These are phyloP conservation scores for Elsinoe fawcettii DNA, from an alignment of 2,329 filamentous ascomycete species.

Conservation along the genomic window DNA sequence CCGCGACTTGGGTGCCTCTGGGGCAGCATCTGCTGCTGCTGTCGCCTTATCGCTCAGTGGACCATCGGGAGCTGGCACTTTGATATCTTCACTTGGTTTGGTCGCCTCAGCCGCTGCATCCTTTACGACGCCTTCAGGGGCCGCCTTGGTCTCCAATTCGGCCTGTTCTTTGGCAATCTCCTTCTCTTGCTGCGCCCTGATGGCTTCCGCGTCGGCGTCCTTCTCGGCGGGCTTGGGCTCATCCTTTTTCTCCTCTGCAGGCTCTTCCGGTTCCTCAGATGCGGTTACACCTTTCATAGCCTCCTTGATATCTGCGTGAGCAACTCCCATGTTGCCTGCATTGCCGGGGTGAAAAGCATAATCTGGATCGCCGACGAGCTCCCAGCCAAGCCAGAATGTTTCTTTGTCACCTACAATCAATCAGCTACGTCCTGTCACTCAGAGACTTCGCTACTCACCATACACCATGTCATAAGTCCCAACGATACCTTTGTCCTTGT, in stretches of 20 bases:
- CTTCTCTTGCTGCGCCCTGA: slow-evolving; percentile 1
- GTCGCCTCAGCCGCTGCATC: not conserved
- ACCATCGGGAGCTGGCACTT: not conserved
- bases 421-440: slow-evolving; percentile 27
- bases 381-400: slow-evolving; percentile 45
- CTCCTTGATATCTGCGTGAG: slow-evolving; percentile 20
- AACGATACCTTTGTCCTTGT: slow-evolving; percentile 30
- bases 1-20: not conserved
- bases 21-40: not conserved
- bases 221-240: not conserved
- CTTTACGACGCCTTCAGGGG: not conserved
- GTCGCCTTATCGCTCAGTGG: slow-evolving; percentile 6
- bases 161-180: not conserved
- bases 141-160: not conserved
- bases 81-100: not conserved
- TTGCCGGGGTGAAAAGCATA: slow-evolving; percentile 40
- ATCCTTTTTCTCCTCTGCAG: not conserved
- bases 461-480: slow-evolving; percentile 41
- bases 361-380: slow-evolving; percentile 36
- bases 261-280: not conserved
- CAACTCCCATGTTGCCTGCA: slow-evolving; percentile 30
- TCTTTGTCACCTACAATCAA: slow-evolving; percentile 41
- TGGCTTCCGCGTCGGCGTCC: not conserved
- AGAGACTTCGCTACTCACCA: slow-evolving; percentile 30
- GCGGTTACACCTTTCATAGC: not conserved